Percentiles rank a stretch among this genome's conserved stretches.
Evolutionary conservation across 768 basidiomycete genomes (phyloP).

Genomic region (Tubosaeta sp.): DNA sequence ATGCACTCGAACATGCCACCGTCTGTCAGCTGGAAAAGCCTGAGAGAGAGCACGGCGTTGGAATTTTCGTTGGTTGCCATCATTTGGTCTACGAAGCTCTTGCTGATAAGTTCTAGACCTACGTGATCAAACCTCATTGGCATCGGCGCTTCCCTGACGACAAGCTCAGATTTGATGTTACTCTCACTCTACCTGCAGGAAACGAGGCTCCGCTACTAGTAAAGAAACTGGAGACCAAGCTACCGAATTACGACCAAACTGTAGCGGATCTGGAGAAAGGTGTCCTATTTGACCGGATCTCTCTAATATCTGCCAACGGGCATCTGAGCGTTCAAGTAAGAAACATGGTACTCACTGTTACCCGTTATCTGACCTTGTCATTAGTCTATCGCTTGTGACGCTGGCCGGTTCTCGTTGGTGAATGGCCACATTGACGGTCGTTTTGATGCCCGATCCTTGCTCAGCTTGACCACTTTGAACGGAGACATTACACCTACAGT

Average conservation of each 20-base stretch:
- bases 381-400: constrained; percentile 32
- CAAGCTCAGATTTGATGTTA: constrained; percentile 33
- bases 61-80: constrained; percentile 30
- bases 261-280: constrained; percentile 33
- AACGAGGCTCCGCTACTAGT: constrained; percentile 28
- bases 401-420: constrained; percentile 31
- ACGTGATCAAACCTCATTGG: neutral
- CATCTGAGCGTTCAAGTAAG: constrained; percentile 34
- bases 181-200: constrained; percentile 35
- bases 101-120: constrained; percentile 28
- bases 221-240: constrained; percentile 40
- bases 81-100: neutral
- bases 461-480: constrained; percentile 39
- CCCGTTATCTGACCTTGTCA: neutral
- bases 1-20: constrained; percentile 18
- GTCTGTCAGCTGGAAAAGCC: constrained; percentile 30
- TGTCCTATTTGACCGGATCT: constrained; percentile 36
- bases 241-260: constrained; percentile 37
- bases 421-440: constrained; percentile 46
- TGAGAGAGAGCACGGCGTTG: constrained; percentile 26
- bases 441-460: constrained; percentile 34
- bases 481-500: constrained; percentile 37
- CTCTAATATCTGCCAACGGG: constrained; percentile 34
- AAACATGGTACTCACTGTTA: neutral
- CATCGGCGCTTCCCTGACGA: constrained; percentile 5